Conservation (phyloP, 345 rosid species). For the Ricinus communis region DNA sequence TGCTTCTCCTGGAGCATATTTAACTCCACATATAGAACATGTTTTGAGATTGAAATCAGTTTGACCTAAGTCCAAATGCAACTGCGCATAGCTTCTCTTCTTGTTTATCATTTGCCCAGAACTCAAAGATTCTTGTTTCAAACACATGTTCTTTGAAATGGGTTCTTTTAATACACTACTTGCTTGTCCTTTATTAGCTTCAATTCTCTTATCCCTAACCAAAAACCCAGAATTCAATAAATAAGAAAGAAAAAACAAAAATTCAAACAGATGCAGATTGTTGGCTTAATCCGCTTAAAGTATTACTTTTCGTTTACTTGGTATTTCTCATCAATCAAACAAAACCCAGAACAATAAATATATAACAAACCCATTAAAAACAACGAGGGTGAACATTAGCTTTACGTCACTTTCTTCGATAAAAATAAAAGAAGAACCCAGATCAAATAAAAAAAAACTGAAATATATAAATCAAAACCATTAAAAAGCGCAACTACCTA, state of each 20-base stretch:
- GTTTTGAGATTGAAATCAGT: slow-evolving; percentile 74
- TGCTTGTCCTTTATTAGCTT: slow-evolving; percentile 16
- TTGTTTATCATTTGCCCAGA: slow-evolving; percentile 43
- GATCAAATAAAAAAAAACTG: too few relatives aligned
- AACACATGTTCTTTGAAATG: slow-evolving; percentile 10
- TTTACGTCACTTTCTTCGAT: too few relatives aligned
- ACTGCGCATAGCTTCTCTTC: slow-evolving; percentile 79
- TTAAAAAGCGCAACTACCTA: not conserved
- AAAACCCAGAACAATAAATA: too few relatives aligned
- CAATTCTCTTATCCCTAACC: slow-evolving; percentile 12
- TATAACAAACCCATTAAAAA: too few relatives aligned
- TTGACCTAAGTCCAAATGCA: slow-evolving; percentile 81
- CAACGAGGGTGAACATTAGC: too few relatives aligned
- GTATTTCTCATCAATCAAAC: too few relatives aligned
- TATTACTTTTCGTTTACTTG: too few relatives aligned
- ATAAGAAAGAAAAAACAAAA: too few relatives aligned
- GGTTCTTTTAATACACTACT: slow-evolving; percentile 8
- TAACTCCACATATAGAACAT: slow-evolving; percentile 56
- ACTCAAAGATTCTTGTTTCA: slow-evolving; percentile 23
- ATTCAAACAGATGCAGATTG: too few relatives aligned
- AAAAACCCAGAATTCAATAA: slow-evolving; percentile 2
- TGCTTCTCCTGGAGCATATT: slow-evolving; percentile 72
- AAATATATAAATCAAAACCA: not conserved
- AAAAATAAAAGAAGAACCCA: too few relatives aligned
- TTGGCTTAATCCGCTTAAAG: too few relatives aligned